phyloP scores from a whole-genome alignment of 2,329 filamentous ascomycete genomes.

The Cladosporium sp. region DNA sequence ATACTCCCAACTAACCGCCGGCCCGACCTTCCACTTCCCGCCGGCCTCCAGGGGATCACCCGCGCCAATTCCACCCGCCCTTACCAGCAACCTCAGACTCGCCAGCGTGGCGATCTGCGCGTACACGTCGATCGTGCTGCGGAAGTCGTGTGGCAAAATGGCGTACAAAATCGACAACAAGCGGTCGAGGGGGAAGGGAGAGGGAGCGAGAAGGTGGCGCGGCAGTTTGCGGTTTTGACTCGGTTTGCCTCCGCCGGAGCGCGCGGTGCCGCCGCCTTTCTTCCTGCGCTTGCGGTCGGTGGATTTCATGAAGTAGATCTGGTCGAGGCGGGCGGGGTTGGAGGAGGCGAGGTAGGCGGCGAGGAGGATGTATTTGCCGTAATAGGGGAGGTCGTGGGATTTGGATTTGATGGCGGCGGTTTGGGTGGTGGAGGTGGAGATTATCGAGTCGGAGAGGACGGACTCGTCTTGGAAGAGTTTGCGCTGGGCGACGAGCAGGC shows the following conservation, averaged over 20 bases:
- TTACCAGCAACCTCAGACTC: constrained; percentile 63
- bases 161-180: constrained; percentile 74
- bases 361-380: constrained; percentile 68
- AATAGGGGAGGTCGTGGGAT: constrained; percentile 59
- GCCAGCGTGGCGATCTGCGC: constrained; percentile 65
- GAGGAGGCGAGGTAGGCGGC: constrained; percentile 78
- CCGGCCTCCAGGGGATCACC: constrained; percentile 64
- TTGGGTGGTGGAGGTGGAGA: constrained; percentile 26
- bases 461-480: constrained; percentile 68
- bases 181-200: constrained; percentile 72
- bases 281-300: constrained; percentile 50
- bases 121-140: constrained; percentile 44
- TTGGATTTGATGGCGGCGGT: constrained; percentile 18
- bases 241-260: constrained; percentile 24
- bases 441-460: constrained; percentile 63
- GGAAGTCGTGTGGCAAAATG: constrained; percentile 49
- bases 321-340: constrained; percentile 70
- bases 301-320: constrained; percentile 70
- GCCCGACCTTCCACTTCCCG: constrained; percentile 72
- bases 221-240: constrained; percentile 64
- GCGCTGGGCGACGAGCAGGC: constrained; percentile 69
- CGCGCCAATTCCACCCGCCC: constrained; percentile 55
- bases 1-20: constrained; percentile 66
- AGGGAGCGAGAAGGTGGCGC: constrained; percentile 70
- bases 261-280: constrained; percentile 43